Conservation (phyloP, 2,329 filamentous ascomycete species). For the Penicillium sp. region DNA sequence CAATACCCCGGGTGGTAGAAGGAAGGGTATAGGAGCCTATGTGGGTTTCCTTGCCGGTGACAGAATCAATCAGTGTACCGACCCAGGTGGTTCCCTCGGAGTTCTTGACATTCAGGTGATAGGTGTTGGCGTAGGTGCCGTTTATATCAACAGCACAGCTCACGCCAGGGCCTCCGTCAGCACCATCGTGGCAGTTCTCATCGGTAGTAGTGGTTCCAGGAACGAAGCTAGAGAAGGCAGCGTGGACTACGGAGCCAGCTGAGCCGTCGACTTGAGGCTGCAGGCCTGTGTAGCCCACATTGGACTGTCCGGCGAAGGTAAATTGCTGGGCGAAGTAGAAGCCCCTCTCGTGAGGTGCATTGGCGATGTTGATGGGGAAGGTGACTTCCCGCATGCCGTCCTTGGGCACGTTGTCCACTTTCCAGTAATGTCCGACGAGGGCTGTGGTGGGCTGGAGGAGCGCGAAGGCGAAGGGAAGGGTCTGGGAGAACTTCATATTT, state of each 20-base stretch:
- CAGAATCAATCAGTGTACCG: conserved; percentile 26
- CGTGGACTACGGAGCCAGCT: conserved; percentile 26
- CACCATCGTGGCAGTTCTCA: conserved; percentile 26
- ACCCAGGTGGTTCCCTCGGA: conserved; percentile 27
- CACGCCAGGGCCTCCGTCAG: conserved; percentile 29
- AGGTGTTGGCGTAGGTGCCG: conserved; percentile 20
- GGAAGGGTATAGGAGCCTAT: conserved; percentile 31
- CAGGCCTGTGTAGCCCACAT: conserved; percentile 31
- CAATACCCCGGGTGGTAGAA: conserved; percentile 19
- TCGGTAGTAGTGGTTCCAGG: conserved; percentile 20
- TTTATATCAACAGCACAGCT: conserved; percentile 26
- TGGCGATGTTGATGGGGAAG: conserved; percentile 23
- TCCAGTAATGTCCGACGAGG: conserved; percentile 17
- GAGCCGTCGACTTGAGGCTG: conserved; percentile 22
- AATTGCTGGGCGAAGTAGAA: conserved; percentile 33
- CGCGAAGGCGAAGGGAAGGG: conserved; percentile 9
- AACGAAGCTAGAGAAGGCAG: conserved; percentile 35
- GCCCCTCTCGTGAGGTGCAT: conserved; percentile 21
- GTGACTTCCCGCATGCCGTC: conserved; percentile 22
- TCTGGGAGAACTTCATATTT: conserved; percentile 9
- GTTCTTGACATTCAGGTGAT: conserved; percentile 24
- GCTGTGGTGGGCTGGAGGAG: conserved; percentile 8
- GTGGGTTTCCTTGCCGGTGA: conserved; percentile 18
- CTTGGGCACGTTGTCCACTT: conserved; percentile 6
- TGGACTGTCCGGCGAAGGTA: conserved; percentile 18